A percentile compares a stretch with the other conserved stretches of the same genome.
Evolutionary conservation across 2,329 filamentous ascomycete genomes (phyloP).

Genomic region (Pseudogymnoascus sp.): DNA sequence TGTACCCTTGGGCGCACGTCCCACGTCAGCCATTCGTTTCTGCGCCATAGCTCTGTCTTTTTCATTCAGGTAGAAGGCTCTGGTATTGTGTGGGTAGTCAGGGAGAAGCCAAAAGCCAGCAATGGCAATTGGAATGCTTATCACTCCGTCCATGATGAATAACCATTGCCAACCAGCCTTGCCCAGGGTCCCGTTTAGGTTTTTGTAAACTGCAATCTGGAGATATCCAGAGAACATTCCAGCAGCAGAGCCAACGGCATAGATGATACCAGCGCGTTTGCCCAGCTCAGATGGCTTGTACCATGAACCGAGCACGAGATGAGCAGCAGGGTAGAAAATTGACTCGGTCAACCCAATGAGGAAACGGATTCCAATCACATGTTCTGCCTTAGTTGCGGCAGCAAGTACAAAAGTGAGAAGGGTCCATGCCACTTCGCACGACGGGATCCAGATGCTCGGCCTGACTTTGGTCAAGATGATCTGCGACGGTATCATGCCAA

Average conservation of each 20-base stretch:
- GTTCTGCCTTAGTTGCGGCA: neutral
- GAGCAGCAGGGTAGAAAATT: constrained; percentile 44
- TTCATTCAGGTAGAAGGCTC: constrained; percentile 38
- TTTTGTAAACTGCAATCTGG: constrained; percentile 40
- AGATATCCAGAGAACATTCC: constrained; percentile 43
- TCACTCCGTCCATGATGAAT: constrained; percentile 47
- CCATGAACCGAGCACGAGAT: constrained; percentile 52
- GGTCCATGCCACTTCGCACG: neutral
- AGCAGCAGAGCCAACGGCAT: constrained; percentile 21
- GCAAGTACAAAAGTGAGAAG: neutral
- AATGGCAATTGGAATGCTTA: constrained; percentile 44
- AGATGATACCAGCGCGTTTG: constrained; percentile 52
- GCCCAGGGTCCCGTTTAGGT: constrained; percentile 37
- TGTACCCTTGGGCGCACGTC: neutral
- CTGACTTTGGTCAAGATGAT: constrained; percentile 32
- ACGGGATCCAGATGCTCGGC: constrained; percentile 29
- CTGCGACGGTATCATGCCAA: constrained; percentile 35
- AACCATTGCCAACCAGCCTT: constrained; percentile 49
- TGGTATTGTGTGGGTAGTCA: constrained; percentile 43
- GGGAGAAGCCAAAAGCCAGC: constrained; percentile 42
- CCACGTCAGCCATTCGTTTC: neutral
- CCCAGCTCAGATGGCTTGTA: constrained; percentile 50
- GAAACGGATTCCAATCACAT: neutral
- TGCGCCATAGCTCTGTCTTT: neutral
- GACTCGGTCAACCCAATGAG: constrained; percentile 22